Base-by-base conservation (phyloP, 176 grass and related monocot species). In the Aegilops sharonensis region DNA sequence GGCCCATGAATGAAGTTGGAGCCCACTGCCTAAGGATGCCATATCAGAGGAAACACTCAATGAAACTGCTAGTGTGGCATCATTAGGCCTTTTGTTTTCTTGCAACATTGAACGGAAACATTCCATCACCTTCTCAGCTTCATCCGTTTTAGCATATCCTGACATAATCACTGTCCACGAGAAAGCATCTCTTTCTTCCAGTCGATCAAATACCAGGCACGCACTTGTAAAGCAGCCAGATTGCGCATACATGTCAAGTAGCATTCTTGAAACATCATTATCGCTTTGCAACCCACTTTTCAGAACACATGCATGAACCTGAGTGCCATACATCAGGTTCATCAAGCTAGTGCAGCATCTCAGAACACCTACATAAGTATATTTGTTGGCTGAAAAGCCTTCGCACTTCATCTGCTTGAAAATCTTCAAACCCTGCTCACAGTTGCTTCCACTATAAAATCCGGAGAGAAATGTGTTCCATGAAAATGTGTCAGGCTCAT, bases 201-300 rank as follows among this genome's bases (percentile, higher is more conserved):
- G 59, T 59, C 27, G 8, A 83, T 68, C 48, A 82, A 85, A 91
- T 64, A 89, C 66, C 47, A 85, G 3, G 8, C 11, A 9, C 13
- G 85, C 81, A 87, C 82, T 87, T 83, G 66, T 27, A 52, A 87
- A 61, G 60, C 75, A 81, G 31, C 89, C 66, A 11, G 66, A 87
- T 79, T 85, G 69, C 36, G 74, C 81, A 75, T 88, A 94, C 81
- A 87, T 89, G 80, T 91, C 89, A 76, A 89, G 64, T 68, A 88
- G 61, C 63, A 81, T 66, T 83, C 25, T 89, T 64, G 78, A 83
- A 87, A 91, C 18, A 79, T 87, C 47, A 79, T 32, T 37, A 82
- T 85, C 92, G 52, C 72, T 64, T 91, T 73, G 66, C 70, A 89
- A 66, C 6, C 72, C 76, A 6, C 69, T 71, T 82, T 91, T 89